Evolutionary conservation across 1,284 basidiomycete genomes (phyloP).

Genomic region (Cryptococcus hybrid): DNA sequence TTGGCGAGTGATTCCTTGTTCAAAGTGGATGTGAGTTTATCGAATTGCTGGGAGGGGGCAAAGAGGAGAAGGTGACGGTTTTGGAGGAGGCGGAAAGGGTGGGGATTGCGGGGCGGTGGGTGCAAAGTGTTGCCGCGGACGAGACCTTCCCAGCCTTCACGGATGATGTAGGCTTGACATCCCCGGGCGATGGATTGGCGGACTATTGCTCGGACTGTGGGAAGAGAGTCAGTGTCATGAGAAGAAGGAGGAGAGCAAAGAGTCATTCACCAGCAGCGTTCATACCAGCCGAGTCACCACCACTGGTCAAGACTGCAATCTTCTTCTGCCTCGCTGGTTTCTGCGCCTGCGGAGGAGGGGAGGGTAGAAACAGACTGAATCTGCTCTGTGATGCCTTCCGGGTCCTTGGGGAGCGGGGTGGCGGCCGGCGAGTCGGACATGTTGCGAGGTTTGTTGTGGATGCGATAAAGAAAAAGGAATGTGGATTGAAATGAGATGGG

Average conservation of each 20-base stretch:
- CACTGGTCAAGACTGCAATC: constrained; percentile 92
- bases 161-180: constrained; percentile 88
- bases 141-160: constrained; percentile 97
- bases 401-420: constrained; percentile 16
- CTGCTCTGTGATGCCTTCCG: constrained; percentile 26
- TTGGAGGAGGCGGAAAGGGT: constrained; percentile 14
- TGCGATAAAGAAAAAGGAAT: background rate
- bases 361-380: background rate
- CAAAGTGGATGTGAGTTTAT: constrained; percentile 15
- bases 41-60: constrained; percentile 37
- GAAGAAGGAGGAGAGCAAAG: background rate
- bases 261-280: constrained; percentile 67
- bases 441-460: background rate
- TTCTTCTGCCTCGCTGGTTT: constrained; percentile 42
- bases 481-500: background rate
- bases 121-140: constrained; percentile 55
- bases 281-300: constrained; percentile 97
- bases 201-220: constrained; percentile 77
- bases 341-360: background rate
- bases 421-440: background rate
- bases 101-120: constrained; percentile 30
- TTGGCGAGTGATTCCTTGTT: constrained; percentile 10
- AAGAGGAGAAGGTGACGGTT: constrained; percentile 35
- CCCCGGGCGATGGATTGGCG: constrained; percentile 88
- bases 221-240: background rate